Conservation (phyloP, 805 yeast species). For the Metahyphopichia silvanorum region DNA sequence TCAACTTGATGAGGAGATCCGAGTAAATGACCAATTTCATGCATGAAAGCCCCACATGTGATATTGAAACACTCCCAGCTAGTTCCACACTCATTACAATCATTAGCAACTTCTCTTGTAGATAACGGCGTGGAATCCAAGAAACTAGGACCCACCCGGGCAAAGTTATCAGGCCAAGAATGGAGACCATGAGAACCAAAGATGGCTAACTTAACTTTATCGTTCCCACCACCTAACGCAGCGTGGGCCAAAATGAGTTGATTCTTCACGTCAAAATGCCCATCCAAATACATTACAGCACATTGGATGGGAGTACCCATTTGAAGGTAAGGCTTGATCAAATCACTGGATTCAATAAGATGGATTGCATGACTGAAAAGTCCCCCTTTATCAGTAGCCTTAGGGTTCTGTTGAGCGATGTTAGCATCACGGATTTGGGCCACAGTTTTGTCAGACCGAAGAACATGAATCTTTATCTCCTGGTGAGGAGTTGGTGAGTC, state of each 20-base stretch:
- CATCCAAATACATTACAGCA: slow-evolving; percentile 81
- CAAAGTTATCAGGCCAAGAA: slow-evolving; percentile 87
- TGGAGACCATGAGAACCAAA: slow-evolving; percentile 92
- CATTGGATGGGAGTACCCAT: slow-evolving; percentile 65
- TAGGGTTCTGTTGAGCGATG: slow-evolving; percentile 79
- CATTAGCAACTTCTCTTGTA: slow-evolving; percentile 81
- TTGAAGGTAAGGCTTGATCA: slow-evolving; percentile 35
- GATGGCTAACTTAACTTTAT: slow-evolving; percentile 71
- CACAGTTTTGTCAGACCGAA: slow-evolving; percentile 63
- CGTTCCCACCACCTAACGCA: slow-evolving; percentile 88
- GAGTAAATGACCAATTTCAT: slow-evolving; percentile 87
- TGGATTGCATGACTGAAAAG: slow-evolving; percentile 77
- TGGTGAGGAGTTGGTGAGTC: slow-evolving; percentile 56
- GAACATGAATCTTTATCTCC: slow-evolving; percentile 72
- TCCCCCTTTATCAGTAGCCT: slow-evolving; percentile 72
- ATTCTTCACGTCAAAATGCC: slow-evolving; percentile 69
- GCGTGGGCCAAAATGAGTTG: slow-evolving; percentile 80
- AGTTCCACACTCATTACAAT: slow-evolving; percentile 76
- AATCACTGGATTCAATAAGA: slow-evolving; percentile 45
- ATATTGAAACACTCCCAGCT: slow-evolving; percentile 88
- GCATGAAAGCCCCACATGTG: slow-evolving; percentile 91
- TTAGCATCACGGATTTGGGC: slow-evolving; percentile 74
- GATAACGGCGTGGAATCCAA: slow-evolving; percentile 67
- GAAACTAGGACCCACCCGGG: slow-evolving; percentile 64
- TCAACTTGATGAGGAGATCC: slow-evolving; percentile 90